Conservation (phyloP, 139 green algal genomes). For the Coelastrella sp. region DNA sequence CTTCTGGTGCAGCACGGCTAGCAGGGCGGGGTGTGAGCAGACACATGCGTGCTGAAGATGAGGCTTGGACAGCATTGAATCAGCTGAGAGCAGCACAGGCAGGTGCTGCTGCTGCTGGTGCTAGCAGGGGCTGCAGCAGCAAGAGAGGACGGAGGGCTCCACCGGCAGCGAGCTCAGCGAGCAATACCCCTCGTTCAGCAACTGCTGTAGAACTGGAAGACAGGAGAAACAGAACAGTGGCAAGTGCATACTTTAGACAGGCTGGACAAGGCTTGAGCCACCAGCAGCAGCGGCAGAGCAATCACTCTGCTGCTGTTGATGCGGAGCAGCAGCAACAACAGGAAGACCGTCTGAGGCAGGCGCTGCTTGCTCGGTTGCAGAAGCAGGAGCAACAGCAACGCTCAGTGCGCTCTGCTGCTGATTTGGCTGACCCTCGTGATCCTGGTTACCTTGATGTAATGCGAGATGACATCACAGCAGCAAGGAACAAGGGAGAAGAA, state of each 20-base stretch:
- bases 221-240: too few relatives aligned
- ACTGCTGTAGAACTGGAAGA: too few relatives aligned
- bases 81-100: neutral
- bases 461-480: constrained; percentile 8
- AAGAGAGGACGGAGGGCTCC: too few relatives aligned
- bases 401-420: neutral
- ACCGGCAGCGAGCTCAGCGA: too few relatives aligned
- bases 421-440: neutral
- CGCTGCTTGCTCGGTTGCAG: constrained; percentile 9
- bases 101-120: neutral
- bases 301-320: neutral
- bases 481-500: constrained; percentile 8
- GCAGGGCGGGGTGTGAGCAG: neutral
- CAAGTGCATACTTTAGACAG: too few relatives aligned
- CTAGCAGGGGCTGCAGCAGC: neutral
- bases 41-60: neutral
- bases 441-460: constrained; percentile 16
- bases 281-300: too few relatives aligned
- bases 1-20: neutral
- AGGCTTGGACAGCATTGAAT: neutral
- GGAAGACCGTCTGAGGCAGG: neutral
- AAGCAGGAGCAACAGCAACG: constrained; percentile 18
- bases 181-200: too few relatives aligned
- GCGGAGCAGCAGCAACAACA: neutral
- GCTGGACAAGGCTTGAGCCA: too few relatives aligned